Base-by-base conservation (phyloP, 1,284 basidiomycete species). In the Ustilago sp. region DNA sequence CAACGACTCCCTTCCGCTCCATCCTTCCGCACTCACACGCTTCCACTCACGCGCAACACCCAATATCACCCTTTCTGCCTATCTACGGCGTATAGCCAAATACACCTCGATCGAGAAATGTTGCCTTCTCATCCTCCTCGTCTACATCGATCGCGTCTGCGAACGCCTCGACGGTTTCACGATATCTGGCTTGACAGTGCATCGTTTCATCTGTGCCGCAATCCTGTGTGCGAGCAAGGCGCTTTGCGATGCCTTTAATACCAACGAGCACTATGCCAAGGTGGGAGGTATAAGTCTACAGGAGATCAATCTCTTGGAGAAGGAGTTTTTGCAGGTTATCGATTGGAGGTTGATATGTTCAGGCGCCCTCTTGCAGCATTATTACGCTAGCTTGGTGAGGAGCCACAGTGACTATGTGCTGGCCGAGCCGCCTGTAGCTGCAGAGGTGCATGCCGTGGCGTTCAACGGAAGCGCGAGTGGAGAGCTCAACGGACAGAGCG, bases 301-400 rank as follows among this genome's bases (percentile, higher is more conserved):
- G 13, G 84, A 86, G 74, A 79, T 86, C 63, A 86, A 86, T 59
- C 64, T 86, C 63, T 63, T 86, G n/a, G 84, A 86, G 47, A 85
- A 84, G 50, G 84, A 86, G 67, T 85, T 86, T 47, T 61, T 85
- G 23, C 75, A 75, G 43, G 78, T 80, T 58, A 86, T 86, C 55
- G 81, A 85, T 52, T 86, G 84, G 84, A 63, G 77, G 15, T 61
- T 86, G n/a, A 83, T 73, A 55, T 84, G 76, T 61, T 66, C 45
- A 19, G 83, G 75, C 19, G 62, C 75, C 1, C 68, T 83, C 32
- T 63, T 86, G 57, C 83, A 86, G 65, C 83, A 85, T 41, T 86
- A 86, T 65, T 86, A 86, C 60, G 62, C 74, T 12, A 82, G 81
- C 4, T 64, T 86, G 34, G 84, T 85, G 11, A 57, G 80, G 6